These are phyloP conservation scores for Nyctanthes arbortristis DNA, from an alignment of 257 asterid genomes.

Conservation along the genomic window DNA sequence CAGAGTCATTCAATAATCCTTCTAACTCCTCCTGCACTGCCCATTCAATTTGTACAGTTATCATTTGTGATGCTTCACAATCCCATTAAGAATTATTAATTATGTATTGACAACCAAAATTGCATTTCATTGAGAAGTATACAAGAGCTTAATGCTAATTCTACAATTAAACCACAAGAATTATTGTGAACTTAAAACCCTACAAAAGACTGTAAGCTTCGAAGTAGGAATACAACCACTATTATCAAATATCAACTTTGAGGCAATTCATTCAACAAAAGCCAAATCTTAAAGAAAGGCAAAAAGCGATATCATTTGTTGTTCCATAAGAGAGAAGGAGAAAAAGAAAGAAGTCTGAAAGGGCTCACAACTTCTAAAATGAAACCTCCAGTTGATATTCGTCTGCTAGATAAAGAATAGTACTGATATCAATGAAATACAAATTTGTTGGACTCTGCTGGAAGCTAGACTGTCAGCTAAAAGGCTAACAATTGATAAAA, in stretches of 20 bases:
- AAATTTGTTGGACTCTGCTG: slow-evolving; percentile 14
- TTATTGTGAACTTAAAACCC: not conserved
- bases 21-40: slow-evolving; percentile 99
- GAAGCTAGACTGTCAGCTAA: slow-evolving; percentile 4
- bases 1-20: slow-evolving; percentile 77
- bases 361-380: not conserved
- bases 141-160: not conserved
- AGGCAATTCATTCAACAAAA: not conserved
- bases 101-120: slow-evolving; percentile 15
- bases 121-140: not conserved
- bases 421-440: slow-evolving; percentile 16
- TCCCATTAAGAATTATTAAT: slow-evolving; percentile 8
- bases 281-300: not conserved
- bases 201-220: not conserved
- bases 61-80: slow-evolving; percentile 26
- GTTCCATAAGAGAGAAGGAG: not conserved
- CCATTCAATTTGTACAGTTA: slow-evolving; percentile 64
- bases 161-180: not conserved
- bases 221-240: not conserved
- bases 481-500: not conserved
- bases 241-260: not conserved
- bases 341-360: not conserved
- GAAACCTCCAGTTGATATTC: not conserved
- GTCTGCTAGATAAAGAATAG: slow-evolving; percentile 14
- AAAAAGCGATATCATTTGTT: not conserved